These are phyloP conservation scores for Curvularia lunata DNA, from an alignment of 2,329 filamentous ascomycete genomes.

Conservation along the genomic window DNA sequence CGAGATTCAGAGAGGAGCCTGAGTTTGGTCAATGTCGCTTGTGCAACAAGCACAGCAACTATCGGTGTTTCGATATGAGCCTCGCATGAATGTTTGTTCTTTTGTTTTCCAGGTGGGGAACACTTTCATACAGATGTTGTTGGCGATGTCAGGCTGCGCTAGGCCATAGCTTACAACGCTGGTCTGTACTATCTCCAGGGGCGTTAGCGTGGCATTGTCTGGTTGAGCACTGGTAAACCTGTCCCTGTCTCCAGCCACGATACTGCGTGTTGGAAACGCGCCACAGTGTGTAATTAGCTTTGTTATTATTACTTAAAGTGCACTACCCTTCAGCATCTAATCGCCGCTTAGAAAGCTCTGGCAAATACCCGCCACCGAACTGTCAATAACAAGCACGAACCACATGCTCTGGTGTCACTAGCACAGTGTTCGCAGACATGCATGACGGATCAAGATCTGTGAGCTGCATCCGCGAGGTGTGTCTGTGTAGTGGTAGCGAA, in stretches of 20 bases:
- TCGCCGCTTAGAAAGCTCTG: neutral
- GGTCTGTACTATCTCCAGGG: neutral
- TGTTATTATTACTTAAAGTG: neutral
- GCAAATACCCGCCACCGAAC: neutral
- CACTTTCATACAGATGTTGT: neutral
- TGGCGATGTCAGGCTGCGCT: neutral
- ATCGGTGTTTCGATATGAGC: neutral
- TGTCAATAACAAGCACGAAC: neutral
- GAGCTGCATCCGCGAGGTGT: neutral
- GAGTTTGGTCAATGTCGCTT: neutral
- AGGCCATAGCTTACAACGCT: neutral
- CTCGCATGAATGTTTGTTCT: neutral
- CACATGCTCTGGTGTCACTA: neutral
- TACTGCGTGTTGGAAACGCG: neutral
- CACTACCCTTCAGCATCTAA: neutral
- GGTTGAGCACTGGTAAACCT: neutral
- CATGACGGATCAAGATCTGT: neutral
- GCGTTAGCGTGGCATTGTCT: slow-evolving; percentile 1
- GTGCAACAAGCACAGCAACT: neutral
- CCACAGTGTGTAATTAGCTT: neutral
- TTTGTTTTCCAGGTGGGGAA: neutral
- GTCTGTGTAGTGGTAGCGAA: neutral
- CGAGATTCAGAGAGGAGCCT: neutral
- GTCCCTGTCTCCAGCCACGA: neutral
- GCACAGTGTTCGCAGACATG: neutral